Percentiles rank a stretch among this genome's conserved stretches.
Conservation (phyloP, 2,329 filamentous ascomycete genomes). For the Blastomyces silverae region DNA sequence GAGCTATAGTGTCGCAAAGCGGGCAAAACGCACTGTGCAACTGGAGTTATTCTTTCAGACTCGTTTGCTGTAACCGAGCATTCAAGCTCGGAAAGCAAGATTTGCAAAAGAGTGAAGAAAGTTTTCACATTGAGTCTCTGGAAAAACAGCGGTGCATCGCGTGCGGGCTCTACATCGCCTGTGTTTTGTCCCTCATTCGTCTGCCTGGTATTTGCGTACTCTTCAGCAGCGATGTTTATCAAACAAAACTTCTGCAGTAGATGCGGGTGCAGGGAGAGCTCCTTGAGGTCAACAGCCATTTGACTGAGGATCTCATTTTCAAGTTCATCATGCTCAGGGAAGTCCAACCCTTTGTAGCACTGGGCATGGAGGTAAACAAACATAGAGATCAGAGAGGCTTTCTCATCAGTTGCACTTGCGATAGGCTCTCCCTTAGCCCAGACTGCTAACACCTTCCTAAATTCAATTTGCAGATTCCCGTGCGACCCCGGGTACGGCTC, state of each 20-base stretch:
- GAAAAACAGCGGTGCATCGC: constrained; percentile 50
- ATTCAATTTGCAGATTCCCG: constrained; percentile 71
- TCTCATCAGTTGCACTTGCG: constrained; percentile 33
- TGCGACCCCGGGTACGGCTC: constrained; percentile 68
- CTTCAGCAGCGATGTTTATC: constrained; percentile 78
- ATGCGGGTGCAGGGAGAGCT: constrained; percentile 53
- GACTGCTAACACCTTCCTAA: constrained; percentile 56
- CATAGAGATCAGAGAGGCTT: constrained; percentile 64
- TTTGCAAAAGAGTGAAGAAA: constrained; percentile 63
- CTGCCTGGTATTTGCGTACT: constrained; percentile 58
- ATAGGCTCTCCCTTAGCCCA: constrained; percentile 51
- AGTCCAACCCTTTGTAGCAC: constrained; percentile 70
- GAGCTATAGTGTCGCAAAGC: constrained; percentile 60
- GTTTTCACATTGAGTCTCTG: constrained; percentile 72
- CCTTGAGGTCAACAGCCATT: constrained; percentile 64
- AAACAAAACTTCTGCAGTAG: constrained; percentile 72
- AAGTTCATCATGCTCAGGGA: constrained; percentile 68
- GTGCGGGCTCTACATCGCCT: constrained; percentile 36
- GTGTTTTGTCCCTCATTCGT: constrained; percentile 41
- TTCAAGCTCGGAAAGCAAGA: constrained; percentile 63
- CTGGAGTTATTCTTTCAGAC: constrained; percentile 49
- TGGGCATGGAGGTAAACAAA: constrained; percentile 80
- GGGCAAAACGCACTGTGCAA: constrained; percentile 57
- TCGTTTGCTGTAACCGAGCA: constrained; percentile 44
- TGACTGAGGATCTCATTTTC: constrained; percentile 80